Base-by-base conservation (phyloP, 768 basidiomycete species). In the Russula sp. region DNA sequence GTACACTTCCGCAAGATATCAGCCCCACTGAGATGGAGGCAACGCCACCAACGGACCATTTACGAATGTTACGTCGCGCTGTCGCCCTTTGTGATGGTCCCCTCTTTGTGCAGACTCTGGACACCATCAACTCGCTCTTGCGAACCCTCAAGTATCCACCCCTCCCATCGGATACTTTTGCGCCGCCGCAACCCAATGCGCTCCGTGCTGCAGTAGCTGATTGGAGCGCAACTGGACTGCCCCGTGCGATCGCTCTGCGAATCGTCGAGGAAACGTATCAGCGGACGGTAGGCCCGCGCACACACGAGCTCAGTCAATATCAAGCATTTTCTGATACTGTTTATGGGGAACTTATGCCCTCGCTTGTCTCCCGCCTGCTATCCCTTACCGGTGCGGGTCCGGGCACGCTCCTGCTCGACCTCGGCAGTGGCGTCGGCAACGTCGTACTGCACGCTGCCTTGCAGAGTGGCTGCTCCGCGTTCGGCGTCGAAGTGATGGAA, bases 241-340 rank as follows among this genome's bases (percentile, higher is more conserved):
- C 86, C 0, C 78, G 84, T 53, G 80, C 82, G 38, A 82, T 94
- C 2, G 78, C 89, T 62, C 80, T 86, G 77, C 86, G 88, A 48
- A 83, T 96, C 54, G 80, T 90, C 58, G 93, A 94, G 50, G 94
- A 98, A 78, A 90, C 88, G 42, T 98, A 99, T 71, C 93, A 98
- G 71, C 85, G 97, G 30, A 85, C 86, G 20, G 94, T 98, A 1
- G 95, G 95, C 6, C 97, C 97, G 0, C 85, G 90, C 70, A 84
- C 94, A n/a, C 83, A 84, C 58, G 83, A 81, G 62, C 80, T 98
- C 59, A 87, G 83, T 71, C 84, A 87, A 69, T 95, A 98, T 73
- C 83, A 85, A 70, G 85, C 91, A 34, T 87, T 95, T 78, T 86
- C 90, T 59, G 88, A 87, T 71, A 87, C 88, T 58, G 91, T 90